phyloP scores from a whole-genome alignment of 345 rosid genomes.

The Populus davidiana region DNA sequence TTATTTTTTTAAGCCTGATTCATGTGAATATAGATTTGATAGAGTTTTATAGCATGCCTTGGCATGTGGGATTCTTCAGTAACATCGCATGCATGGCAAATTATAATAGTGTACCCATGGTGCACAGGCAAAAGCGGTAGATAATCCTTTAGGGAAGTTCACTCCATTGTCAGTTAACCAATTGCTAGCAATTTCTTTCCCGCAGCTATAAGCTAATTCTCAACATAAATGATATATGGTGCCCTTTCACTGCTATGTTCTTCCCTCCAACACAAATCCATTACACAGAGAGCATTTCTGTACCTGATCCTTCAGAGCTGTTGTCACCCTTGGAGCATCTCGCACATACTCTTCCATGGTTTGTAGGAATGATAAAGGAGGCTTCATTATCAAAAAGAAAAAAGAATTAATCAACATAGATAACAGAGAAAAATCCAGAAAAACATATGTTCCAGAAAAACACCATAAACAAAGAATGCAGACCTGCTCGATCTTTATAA shows the following conservation, averaged over 20 bases:
- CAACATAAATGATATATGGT: neutral
- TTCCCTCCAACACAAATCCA: constrained; percentile 4
- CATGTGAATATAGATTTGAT: neutral
- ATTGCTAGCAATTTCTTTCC: neutral
- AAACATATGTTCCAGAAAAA: constrained; percentile 5
- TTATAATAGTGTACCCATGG: neutral
- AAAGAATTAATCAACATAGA: constrained; percentile 5
- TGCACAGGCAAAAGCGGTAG: neutral
- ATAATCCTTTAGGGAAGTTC: neutral
- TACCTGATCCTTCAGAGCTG: constrained; percentile 77
- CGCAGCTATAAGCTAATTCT: neutral
- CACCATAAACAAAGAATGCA: constrained; percentile 15
- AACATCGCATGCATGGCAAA: neutral
- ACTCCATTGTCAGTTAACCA: neutral
- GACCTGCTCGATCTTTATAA: constrained; percentile 94
- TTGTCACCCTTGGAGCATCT: constrained; percentile 70
- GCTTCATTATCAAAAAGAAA: constrained; percentile 38
- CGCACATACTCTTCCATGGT: constrained; percentile 96
- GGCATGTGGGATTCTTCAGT: neutral
- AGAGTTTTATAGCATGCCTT: neutral
- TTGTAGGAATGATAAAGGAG: constrained; percentile 90
- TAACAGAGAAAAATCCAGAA: neutral
- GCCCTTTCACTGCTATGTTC: neutral
- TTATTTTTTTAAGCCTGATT: neutral
- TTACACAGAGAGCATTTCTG: neutral